Evolutionary conservation across 139 green algal species (phyloP), one percentile per base, ranked within the genome.

Genomic region (Pseudopediastrum boryanum): DNA sequence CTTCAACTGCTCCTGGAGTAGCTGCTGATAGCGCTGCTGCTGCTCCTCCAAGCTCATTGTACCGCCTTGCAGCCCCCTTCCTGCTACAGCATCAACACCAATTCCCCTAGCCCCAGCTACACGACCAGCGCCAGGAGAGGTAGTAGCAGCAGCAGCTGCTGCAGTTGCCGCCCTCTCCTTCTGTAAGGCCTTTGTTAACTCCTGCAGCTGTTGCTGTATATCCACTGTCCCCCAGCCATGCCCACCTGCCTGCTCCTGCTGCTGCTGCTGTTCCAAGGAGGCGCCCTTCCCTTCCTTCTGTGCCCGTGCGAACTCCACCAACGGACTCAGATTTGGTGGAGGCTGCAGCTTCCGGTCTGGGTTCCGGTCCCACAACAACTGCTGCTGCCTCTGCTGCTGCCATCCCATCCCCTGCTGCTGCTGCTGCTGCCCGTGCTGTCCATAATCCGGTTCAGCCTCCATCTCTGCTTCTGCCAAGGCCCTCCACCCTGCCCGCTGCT

Each of bases 301-400:
- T 21, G 7, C 12, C 31, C 19, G 12, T 44, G 31, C 63, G 27
- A n/a, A 9, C 31, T 31, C 63, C 36, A 35, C 63, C 63, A 44
- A 42, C 29, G 9, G 12, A 12, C 25, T 10, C 63, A 51, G 63
- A 33, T 46, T 33, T 35, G 44, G 63, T 35, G 27, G 29, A 33
- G 44, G 63, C 63, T 71, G 63, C 63, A 38, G 38, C 65, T 54
- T 19, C 48, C 19, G 48, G 48, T 19, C 48, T 27, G 48, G 16
- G 16, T 19, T 19, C 48, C 19, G 48, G 16, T 58, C 16, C 48
- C 19, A 27, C 16, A 16, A 19, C 65, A 29, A 8, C 33, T 39
- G 65, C 36, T 54, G 65, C 65, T 50, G 3, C 65, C 54, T 19
- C 61, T 69, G 61, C 61, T 48, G 56, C 62, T 25, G n/a, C 64